phyloP scores from a whole-genome alignment of 1,284 basidiomycete genomes.

The Malassezia caprae region DNA sequence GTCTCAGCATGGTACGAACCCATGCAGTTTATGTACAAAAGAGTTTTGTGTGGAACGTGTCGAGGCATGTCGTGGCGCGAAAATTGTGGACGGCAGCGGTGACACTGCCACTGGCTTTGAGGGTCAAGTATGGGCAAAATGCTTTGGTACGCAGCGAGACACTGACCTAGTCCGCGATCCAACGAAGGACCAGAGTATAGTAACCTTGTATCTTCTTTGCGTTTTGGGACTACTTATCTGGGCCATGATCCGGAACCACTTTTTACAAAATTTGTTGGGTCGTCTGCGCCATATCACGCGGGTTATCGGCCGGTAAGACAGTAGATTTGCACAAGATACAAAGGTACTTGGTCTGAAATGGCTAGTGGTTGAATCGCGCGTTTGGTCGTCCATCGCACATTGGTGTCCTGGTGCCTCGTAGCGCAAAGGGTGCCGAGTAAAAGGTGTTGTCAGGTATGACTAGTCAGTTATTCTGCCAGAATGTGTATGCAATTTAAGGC shows the following conservation, averaged over 20 bases:
- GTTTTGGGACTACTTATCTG: conserved; percentile 19
- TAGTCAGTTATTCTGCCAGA: too few relatives aligned
- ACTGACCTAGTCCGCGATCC: conserved; percentile 33
- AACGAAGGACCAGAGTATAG: conserved; percentile 39
- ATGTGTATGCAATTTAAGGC: too few relatives aligned
- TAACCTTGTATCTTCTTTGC: conserved; percentile 34
- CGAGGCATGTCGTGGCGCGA: conserved; percentile 41
- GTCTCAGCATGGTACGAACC: conserved; percentile 27
- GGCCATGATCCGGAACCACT: conserved; percentile 4
- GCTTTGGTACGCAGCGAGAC: conserved; percentile 21
- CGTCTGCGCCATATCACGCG: not conserved
- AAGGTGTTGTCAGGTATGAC: too few relatives aligned
- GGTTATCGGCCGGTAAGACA: not conserved
- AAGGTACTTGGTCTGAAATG: too few relatives aligned
- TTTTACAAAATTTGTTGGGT: not conserved
- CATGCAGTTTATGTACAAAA: conserved; percentile 44
- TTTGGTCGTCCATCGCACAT: too few relatives aligned
- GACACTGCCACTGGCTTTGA: conserved; percentile 47
- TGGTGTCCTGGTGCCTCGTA: too few relatives aligned
- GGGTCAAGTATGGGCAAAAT: conserved; percentile 47
- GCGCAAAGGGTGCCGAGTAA: too few relatives aligned
- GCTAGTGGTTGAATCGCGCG: too few relatives aligned
- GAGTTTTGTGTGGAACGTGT: conserved; percentile 46
- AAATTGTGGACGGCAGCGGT: conserved; percentile 33
- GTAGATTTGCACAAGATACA: too few relatives aligned